phyloP scores from a whole-genome alignment of 805 yeast genomes.

The Wickerhamiella azyma region DNA sequence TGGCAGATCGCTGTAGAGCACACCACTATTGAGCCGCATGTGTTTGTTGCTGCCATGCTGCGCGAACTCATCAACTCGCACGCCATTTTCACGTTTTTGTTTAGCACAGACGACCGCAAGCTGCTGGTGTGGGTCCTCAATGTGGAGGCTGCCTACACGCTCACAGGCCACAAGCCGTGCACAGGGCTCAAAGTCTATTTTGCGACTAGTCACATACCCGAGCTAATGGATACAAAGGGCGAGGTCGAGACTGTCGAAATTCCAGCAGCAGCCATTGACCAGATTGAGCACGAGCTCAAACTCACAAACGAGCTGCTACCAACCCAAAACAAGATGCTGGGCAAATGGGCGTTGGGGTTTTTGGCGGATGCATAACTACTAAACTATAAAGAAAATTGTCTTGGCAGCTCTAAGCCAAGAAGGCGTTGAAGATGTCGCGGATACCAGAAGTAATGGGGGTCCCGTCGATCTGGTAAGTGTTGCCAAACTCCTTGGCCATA shows the following conservation, averaged over 20 bases:
- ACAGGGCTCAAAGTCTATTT: conserved; percentile 36
- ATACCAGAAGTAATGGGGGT: not conserved
- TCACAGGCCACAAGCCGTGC: conserved; percentile 13
- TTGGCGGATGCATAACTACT: conserved; percentile 9
- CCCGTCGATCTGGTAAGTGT: not conserved
- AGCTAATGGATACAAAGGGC: conserved; percentile 24
- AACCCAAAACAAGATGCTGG: conserved; percentile 13
- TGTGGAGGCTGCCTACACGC: conserved; percentile 26
- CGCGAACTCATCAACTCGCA: conserved; percentile 23
- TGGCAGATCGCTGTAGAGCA: conserved; percentile 37
- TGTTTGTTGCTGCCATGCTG: conserved; percentile 16
- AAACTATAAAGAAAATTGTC: not conserved
- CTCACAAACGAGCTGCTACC: conserved; percentile 29
- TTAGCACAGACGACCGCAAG: conserved; percentile 7
- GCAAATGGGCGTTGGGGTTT: conserved; percentile 24
- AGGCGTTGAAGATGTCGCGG: not conserved
- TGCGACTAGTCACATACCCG: conserved; percentile 25
- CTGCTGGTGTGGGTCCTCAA: conserved; percentile 38
- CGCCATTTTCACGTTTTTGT: conserved; percentile 21
- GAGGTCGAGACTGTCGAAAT: conserved; percentile 31
- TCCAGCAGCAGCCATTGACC: conserved; percentile 25
- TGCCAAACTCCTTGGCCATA: conserved; percentile 1
- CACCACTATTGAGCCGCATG: conserved; percentile 9
- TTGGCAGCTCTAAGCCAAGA: not conserved
- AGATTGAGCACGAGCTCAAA: conserved; percentile 23